phyloP scores from a whole-genome alignment of 176 grass and related monocot genomes.

The Tillandsia fasciculata region DNA sequence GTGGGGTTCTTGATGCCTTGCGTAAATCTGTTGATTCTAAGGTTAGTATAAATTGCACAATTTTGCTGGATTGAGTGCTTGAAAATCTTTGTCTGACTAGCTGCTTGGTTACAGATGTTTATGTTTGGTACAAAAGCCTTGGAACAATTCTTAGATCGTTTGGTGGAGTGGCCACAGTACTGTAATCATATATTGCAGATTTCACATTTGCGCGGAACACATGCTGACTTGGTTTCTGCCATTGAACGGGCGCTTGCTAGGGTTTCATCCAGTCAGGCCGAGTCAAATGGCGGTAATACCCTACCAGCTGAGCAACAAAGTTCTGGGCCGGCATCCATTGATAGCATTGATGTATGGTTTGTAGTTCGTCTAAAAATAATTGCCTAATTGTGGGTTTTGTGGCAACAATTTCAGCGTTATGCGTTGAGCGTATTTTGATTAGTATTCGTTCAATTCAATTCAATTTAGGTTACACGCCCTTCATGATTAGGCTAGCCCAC shows the following conservation, averaged over 20 bases:
- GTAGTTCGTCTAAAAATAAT: neutral
- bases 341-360: conserved; percentile 80
- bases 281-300: conserved; percentile 43
- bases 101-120: conserved; percentile 72
- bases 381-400: too few species aligned
- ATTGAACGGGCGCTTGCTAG: conserved; percentile 76
- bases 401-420: neutral
- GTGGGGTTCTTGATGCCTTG: conserved; percentile 85
- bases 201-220: conserved; percentile 87
- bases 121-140: conserved; percentile 85
- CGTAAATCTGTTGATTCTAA: conserved; percentile 96
- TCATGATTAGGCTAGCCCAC: neutral
- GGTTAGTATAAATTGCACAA: conserved; percentile 30
- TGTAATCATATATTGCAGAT: conserved; percentile 99
- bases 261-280: conserved; percentile 89
- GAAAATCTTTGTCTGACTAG: conserved; percentile 23
- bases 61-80: too few species aligned
- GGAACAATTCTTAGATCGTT: conserved; percentile 86
- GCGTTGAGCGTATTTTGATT: neutral
- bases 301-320: conserved; percentile 54
- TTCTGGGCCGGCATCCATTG: conserved; percentile 49
- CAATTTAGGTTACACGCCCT: neutral
- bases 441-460: neutral
- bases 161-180: conserved; percentile 89
- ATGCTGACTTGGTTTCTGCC: conserved; percentile 63